Evolutionary conservation across 352 stramenopile genomes (phyloP).

Genomic region (Globisporangium emineosum): DNA sequence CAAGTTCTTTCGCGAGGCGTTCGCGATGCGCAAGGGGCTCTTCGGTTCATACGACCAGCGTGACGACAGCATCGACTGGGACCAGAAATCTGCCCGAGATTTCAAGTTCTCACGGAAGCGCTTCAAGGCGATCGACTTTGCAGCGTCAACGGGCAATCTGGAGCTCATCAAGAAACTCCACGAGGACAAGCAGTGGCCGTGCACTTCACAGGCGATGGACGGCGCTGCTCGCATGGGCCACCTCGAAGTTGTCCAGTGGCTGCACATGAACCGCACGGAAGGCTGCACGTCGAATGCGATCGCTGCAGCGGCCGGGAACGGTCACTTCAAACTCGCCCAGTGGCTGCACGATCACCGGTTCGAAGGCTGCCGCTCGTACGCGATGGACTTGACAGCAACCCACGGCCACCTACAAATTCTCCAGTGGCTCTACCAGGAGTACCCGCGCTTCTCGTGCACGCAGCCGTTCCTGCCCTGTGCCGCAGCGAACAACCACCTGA

Average conservation of each 20-base stretch:
- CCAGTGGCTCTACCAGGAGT: slow-evolving; percentile 38
- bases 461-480: slow-evolving; percentile 31
- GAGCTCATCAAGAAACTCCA: slow-evolving; percentile 33
- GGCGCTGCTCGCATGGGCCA: slow-evolving; percentile 35
- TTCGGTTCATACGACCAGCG: slow-evolving; percentile 33
- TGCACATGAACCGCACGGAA: slow-evolving; percentile 38
- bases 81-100: slow-evolving; percentile 1
- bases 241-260: slow-evolving; percentile 34
- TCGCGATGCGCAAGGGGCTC: slow-evolving; percentile 28
- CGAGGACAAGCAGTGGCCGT: slow-evolving; percentile 23
- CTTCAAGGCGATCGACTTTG: slow-evolving; percentile 30
- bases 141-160: slow-evolving; percentile 29
- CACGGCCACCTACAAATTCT: slow-evolving; percentile 44
- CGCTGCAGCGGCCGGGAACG: slow-evolving; percentile 33
- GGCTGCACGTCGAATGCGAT: slow-evolving; percentile 35
- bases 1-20: slow-evolving; percentile 31
- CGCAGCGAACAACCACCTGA: slow-evolving; percentile 30
- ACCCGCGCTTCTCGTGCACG: slow-evolving; percentile 31
- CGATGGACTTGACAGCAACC: slow-evolving; percentile 42
- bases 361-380: slow-evolving; percentile 36
- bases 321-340: slow-evolving; percentile 33
- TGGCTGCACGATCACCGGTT: slow-evolving; percentile 33
- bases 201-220: slow-evolving; percentile 28
- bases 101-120: slow-evolving; percentile 16
- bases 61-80: slow-evolving; percentile 30